A percentile compares a stretch with the other conserved stretches of the same genome.
Evolutionary conservation across 2,329 filamentous ascomycete genomes (phyloP).

Genomic region (Calonectria fujianensis): DNA sequence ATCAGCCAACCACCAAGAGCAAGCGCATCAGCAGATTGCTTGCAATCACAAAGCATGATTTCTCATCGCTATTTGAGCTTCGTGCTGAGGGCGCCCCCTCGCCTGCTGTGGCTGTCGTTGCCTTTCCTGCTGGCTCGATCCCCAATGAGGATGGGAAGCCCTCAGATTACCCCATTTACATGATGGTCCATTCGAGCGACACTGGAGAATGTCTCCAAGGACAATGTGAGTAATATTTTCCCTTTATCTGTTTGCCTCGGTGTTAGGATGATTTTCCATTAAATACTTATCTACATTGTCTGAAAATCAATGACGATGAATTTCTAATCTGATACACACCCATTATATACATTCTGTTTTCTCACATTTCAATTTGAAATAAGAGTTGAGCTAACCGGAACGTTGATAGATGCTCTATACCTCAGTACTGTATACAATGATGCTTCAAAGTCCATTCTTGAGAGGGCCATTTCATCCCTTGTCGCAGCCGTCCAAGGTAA

Average conservation of each 20-base stretch:
- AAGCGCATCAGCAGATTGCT: constrained; percentile 76
- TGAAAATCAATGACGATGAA: constrained; percentile 91
- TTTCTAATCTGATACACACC: constrained; percentile 86
- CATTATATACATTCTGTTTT: constrained; percentile 45
- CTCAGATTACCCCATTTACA: constrained; percentile 71
- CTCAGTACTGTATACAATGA: constrained; percentile 61
- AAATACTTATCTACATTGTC: constrained; percentile 99
- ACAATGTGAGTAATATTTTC: constrained; percentile 84
- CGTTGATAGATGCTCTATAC: constrained; percentile 59
- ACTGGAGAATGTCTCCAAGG: constrained; percentile 91
- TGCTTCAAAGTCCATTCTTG: constrained; percentile 61
- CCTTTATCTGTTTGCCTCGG: constrained; percentile 56
- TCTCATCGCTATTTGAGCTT: constrained; percentile 80
- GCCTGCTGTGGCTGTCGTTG: constrained; percentile 83
- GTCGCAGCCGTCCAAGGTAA: constrained; percentile 58
- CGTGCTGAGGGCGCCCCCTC: constrained; percentile 84
- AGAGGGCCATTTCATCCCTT: constrained; percentile 65
- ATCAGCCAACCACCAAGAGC: constrained; percentile 53
- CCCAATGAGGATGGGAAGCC: constrained; percentile 54
- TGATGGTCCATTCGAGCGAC: constrained; percentile 87
- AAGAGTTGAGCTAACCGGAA: constrained; percentile 57
- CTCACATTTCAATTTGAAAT: constrained; percentile 29
- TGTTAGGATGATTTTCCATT: constrained; percentile 88
- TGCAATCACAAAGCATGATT: constrained; percentile 79
- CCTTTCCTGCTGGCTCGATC: constrained; percentile 75